Percentiles rank a stretch among this genome's conserved stretches.
Evolutionary conservation across 2,329 filamentous ascomycete genomes (phyloP).

Genomic region (Ophiostoma triangulosporum): DNA sequence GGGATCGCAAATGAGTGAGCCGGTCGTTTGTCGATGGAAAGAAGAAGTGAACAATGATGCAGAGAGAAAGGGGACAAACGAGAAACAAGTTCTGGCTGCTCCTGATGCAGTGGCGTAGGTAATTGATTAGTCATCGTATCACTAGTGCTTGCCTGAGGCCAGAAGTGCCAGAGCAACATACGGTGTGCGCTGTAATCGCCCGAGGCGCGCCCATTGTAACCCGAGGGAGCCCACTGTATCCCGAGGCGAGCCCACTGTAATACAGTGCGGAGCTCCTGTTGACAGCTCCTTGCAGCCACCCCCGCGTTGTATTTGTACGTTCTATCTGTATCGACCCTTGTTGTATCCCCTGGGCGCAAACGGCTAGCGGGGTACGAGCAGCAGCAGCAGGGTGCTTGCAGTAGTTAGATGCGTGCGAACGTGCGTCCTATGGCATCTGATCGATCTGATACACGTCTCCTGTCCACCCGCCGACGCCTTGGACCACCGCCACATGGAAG

Average conservation of each 20-base stretch:
- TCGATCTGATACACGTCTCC: neutral
- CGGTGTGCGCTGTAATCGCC: neutral
- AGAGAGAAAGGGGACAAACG: neutral
- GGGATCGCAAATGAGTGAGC: neutral
- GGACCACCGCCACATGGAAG: neutral
- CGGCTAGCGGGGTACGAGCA: neutral
- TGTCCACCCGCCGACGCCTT: neutral
- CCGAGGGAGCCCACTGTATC: no score
- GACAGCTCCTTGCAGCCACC: neutral
- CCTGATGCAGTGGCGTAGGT: no score
- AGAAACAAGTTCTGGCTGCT: neutral
- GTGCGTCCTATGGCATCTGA: neutral
- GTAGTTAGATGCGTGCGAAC: neutral
- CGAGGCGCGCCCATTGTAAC: neutral
- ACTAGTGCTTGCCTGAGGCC: neutral
- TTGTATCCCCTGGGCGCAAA: neutral
- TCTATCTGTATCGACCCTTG: neutral
- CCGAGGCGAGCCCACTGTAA: neutral
- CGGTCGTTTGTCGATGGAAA: neutral
- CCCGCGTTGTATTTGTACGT: conserved; percentile 1
- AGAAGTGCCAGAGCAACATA: neutral
- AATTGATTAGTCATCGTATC: neutral
- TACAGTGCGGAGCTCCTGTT: neutral
- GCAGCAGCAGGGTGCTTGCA: neutral
- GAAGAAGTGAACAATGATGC: neutral